These are phyloP conservation scores for Candida railenensis DNA, from an alignment of 805 yeast species.

Conservation along the genomic window DNA sequence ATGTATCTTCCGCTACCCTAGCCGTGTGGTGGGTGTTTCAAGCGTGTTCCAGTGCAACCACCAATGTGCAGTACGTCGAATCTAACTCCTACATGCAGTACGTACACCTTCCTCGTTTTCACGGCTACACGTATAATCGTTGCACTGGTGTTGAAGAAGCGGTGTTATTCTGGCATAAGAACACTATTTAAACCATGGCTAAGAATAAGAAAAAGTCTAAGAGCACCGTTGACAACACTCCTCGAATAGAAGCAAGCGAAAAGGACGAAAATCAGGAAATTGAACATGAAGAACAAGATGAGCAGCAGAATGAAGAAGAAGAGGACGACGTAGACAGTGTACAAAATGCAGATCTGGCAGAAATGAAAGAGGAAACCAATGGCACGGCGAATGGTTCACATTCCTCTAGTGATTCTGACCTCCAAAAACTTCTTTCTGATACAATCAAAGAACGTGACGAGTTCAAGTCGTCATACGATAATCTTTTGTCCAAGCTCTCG, in stretches of 20 bases:
- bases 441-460: constrained; percentile 54
- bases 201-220: constrained; percentile 16
- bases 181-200: constrained; percentile 16
- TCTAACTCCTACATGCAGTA: too few species aligned
- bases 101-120: too few species aligned
- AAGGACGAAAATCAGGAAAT: constrained; percentile 1
- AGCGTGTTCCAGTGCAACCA: too few species aligned
- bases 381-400: constrained; percentile 1
- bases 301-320: constrained; percentile 5
- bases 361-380: not conserved
- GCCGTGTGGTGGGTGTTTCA: too few species aligned
- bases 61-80: too few species aligned
- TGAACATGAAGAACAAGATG: constrained; percentile 3
- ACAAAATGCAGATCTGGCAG: too few species aligned
- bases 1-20: too few species aligned
- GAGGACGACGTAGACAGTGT: not conserved
- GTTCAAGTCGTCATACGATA: constrained; percentile 59
- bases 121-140: too few species aligned
- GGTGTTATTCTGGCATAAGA: too few species aligned
- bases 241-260: too few species aligned
- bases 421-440: constrained; percentile 28
- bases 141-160: too few species aligned
- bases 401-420: not conserved
- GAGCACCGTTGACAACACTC: not conserved
- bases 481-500: constrained; percentile 59